Conservation (phyloP, 768 basidiomycete species). For the Leccinum obscurum region DNA sequence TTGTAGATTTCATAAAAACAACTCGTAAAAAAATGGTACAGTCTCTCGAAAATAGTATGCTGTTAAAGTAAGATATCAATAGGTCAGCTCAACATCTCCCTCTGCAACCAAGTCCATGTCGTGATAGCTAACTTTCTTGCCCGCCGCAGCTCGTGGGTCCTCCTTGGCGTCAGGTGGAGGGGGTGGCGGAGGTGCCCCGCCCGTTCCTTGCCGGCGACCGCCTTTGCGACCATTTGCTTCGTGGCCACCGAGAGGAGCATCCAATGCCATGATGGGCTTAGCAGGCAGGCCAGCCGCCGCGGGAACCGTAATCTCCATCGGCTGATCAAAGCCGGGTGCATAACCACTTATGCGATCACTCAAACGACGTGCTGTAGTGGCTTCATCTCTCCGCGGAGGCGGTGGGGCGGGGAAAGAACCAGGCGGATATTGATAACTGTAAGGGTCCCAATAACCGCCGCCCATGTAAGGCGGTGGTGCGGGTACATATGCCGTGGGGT, state of each 20-base stretch:
- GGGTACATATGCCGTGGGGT: conserved; percentile 35
- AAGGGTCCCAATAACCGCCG: conserved; percentile 47
- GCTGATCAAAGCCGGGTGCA: conserved; percentile 49
- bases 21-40: conserved; percentile 17
- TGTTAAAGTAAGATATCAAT: conserved; percentile 33
- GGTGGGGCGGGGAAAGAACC: conserved; percentile 37
- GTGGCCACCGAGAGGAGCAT: conserved; percentile 47
- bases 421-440: conserved; percentile 42
- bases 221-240: conserved; percentile 35
- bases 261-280: conserved; percentile 64
- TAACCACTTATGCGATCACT: conserved; percentile 83
- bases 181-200: conserved; percentile 63
- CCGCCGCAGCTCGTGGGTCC: conserved; percentile 88
- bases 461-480: conserved; percentile 42
- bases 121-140: conserved; percentile 89
- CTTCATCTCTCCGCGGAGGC: conserved; percentile 56
- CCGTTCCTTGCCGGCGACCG: conserved; percentile 39
- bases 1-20: conserved; percentile 32
- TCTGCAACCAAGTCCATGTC: conserved; percentile 95
- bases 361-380: conserved; percentile 59
- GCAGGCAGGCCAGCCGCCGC: conserved; percentile 76
- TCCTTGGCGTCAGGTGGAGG: conserved; percentile 89
- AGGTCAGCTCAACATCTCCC: conserved; percentile 62
- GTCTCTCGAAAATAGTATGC: conserved; percentile 24
- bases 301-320: conserved; percentile 48